phyloP scores from a whole-genome alignment of 495 filamentous ascomycete genomes.

The Neurospora sp. region DNA sequence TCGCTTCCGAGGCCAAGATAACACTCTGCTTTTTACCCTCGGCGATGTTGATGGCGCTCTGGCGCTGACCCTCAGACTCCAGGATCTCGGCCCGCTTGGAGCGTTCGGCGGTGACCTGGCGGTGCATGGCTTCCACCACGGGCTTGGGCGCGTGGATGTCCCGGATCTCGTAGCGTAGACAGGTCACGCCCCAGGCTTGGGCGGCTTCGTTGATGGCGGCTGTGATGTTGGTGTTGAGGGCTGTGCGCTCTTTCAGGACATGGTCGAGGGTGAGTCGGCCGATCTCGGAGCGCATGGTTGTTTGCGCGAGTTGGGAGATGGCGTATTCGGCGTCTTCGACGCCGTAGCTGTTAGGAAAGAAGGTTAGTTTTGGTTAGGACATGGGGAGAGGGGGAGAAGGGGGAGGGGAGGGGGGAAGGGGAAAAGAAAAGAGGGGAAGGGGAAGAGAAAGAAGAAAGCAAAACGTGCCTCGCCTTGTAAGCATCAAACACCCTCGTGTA shows the following conservation, averaged over 20 bases:
- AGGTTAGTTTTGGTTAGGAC: constrained; percentile 5
- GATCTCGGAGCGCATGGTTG: constrained; percentile 97
- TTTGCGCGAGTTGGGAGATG: constrained; percentile 95
- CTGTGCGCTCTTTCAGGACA: constrained; percentile 90
- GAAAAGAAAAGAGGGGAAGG: background rate
- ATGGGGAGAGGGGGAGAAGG: background rate
- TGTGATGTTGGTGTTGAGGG: constrained; percentile 94
- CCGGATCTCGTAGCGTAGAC: constrained; percentile 92
- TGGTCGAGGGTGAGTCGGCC: constrained; percentile 93
- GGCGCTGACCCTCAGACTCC: constrained; percentile 89
- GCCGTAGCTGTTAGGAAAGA: constrained; percentile 59
- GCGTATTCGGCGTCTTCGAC: constrained; percentile 99
- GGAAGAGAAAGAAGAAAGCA: background rate
- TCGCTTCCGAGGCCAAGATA: constrained; percentile 90
- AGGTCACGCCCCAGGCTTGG: constrained; percentile 90
- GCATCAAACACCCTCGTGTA: constrained; percentile 95
- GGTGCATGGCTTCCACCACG: constrained; percentile 94
- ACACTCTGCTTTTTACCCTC: constrained; percentile 93
- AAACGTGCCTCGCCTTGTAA: constrained; percentile 77
- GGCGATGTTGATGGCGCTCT: constrained; percentile 96
- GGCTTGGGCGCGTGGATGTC: constrained; percentile 94
- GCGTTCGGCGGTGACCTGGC: constrained; percentile 92
- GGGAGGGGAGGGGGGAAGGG: too few relatives aligned
- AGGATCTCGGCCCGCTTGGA: constrained; percentile 96
- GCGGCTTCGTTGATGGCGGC: constrained; percentile 96